Conservation (phyloP, 2,329 filamentous ascomycete genomes). For the Blastomyces parvus region DNA sequence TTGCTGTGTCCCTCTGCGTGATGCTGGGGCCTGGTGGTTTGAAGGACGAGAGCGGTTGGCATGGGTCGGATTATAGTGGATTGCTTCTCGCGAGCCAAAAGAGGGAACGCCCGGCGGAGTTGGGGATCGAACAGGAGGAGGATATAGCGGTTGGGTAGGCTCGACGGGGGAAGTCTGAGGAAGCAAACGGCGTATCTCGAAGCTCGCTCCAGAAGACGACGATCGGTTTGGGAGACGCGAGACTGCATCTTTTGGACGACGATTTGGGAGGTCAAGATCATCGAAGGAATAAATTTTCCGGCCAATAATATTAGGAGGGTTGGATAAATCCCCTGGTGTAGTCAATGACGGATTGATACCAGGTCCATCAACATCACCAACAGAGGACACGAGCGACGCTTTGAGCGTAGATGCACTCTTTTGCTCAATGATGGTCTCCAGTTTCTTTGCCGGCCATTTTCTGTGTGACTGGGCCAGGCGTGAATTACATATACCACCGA, state of each 20-base stretch:
- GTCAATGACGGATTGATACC: background rate
- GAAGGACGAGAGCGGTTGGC: background rate
- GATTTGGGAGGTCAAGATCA: conserved; percentile 19
- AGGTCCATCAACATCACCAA: conserved; percentile 8
- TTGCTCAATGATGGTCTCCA: conserved; percentile 24
- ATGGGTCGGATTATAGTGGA: conserved; percentile 18
- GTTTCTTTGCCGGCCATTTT: conserved; percentile 18
- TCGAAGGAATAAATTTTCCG: conserved; percentile 21
- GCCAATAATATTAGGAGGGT: conserved; percentile 9
- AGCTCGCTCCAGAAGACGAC: conserved; percentile 21
- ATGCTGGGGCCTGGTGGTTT: conserved; percentile 7
- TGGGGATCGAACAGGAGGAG: conserved; percentile 30
- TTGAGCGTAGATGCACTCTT: conserved; percentile 19
- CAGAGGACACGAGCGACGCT: conserved; percentile 13
- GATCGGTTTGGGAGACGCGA: conserved; percentile 12
- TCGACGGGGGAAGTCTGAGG: conserved; percentile 22
- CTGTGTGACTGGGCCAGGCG: conserved; percentile 10
- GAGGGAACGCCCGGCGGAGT: conserved; percentile 39
- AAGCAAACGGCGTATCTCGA: conserved; percentile 20
- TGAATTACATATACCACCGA: background rate
- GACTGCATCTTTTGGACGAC: conserved; percentile 11
- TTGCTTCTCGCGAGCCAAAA: conserved; percentile 34
- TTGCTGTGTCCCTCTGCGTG: conserved; percentile 4
- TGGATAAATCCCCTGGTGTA: background rate
- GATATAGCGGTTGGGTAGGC: conserved; percentile 26